Evolutionary conservation across 306 rosid species (phyloP), one percentile per base, ranked within the genome.

Genomic region (Lathyrus sativus): DNA sequence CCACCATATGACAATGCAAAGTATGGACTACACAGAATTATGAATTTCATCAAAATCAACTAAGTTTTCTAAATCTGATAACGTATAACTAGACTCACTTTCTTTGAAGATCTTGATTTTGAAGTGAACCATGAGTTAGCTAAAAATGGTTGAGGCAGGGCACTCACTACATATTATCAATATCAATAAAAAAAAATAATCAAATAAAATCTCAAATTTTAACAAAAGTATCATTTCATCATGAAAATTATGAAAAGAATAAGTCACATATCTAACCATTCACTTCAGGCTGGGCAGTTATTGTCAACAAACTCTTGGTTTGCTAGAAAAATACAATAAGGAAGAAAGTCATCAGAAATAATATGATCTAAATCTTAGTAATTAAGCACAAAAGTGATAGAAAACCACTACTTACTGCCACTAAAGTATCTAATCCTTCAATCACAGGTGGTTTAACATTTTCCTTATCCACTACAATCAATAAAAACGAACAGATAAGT

Each of bases 101-200:
- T 90, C 81, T 86, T 88, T 19, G 68, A 71, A 50, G 96, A 83
- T 79, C 86, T 88, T 68, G 96, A 86, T 77, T 90, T 88, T 65
- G 96, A 86, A 72, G 83, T 49, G 65, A 78, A 81, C 83, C 93
- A 67, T 17, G 67, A 76, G 19, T 79, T 65, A 33, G 85, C 4
- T 62, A 73, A 65, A 68, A 84, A 17, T 9, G 80, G 78, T 35
- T 80, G 92, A 65, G 83, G 71, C 51, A 78, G 85, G 49, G 72
- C 17, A 9, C 37, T 69, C 57, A 74, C 96, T 86, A 11, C 55
- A 80, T 71, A 53, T 48, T 11, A 62, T 60, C 64, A 41, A 45
- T 49, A 26, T 26, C 28, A 26, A 26, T 26, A 26, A 26, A 26
- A 26, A 29, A 62, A 75, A 68, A 19, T 18, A 39, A 56, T 31